Conservation (phyloP, 257 asterid genomes). For the Solanum virginianum region DNA sequence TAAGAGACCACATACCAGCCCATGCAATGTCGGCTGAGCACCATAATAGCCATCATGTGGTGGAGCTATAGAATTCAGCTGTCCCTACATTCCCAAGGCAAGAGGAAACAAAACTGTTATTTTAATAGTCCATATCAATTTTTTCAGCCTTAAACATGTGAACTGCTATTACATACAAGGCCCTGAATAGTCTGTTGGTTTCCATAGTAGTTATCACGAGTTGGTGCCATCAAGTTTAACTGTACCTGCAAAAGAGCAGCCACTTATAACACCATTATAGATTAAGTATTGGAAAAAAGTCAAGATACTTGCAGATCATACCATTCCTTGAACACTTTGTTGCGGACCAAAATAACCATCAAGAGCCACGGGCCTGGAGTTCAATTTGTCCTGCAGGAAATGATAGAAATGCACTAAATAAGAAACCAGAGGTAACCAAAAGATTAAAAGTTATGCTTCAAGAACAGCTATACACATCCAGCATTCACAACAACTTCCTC, state of each 20-base stretch:
- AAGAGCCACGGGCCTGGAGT: constrained; percentile 57
- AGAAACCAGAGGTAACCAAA: not conserved
- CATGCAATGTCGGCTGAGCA: constrained; percentile 67
- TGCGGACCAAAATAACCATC: constrained; percentile 72
- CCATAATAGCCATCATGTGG: constrained; percentile 71
- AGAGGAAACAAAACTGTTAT: not conserved
- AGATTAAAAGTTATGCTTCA: not conserved
- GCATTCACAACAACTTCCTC: not conserved
- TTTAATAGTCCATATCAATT: not conserved
- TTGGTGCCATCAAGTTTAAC: constrained; percentile 73
- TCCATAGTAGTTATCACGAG: constrained; percentile 69
- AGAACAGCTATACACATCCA: not conserved
- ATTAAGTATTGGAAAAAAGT: not conserved
- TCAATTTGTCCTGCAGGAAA: constrained; percentile 58
- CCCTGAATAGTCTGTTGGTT: constrained; percentile 80
- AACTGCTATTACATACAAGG: constrained; percentile 41
- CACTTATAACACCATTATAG: constrained; percentile 2
- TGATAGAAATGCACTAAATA: not conserved
- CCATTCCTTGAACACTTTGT: constrained; percentile 83
- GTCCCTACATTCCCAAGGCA: constrained; percentile 52
- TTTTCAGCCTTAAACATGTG: not conserved
- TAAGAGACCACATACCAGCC: constrained; percentile 44
- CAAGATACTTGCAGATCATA: constrained; percentile 13
- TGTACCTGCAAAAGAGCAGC: constrained; percentile 47
- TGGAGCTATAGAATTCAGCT: constrained; percentile 79